phyloP scores from a whole-genome alignment of 257 asterid genomes.

The Solanum virginianum region DNA sequence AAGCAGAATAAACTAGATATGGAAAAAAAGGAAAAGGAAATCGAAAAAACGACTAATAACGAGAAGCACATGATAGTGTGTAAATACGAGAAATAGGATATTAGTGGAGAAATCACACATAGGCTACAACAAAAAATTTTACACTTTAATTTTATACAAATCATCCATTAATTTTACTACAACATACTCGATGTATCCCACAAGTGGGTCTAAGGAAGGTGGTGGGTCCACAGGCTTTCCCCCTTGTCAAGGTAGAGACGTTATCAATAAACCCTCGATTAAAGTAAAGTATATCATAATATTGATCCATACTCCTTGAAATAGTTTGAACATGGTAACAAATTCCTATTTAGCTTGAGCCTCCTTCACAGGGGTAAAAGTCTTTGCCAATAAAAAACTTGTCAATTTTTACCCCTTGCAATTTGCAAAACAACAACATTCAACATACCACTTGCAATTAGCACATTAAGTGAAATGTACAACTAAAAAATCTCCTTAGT shows the following conservation, averaged over 20 bases:
- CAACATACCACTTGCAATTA: neutral
- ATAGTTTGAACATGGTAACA: neutral
- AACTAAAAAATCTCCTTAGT: neutral
- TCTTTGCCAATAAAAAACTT: neutral
- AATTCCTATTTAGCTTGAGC: neutral
- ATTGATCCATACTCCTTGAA: neutral
- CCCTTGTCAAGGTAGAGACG: neutral
- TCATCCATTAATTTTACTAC: neutral
- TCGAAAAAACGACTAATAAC: no score
- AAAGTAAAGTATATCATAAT: neutral
- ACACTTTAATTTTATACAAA: neutral
- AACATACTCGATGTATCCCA: neutral
- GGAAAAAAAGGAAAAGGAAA: no score
- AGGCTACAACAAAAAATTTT: neutral
- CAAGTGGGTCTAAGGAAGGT: neutral
- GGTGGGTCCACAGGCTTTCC: neutral
- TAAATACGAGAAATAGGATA: neutral
- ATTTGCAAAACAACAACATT: no score
- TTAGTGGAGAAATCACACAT: neutral
- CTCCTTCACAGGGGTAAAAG: neutral
- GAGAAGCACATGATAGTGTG: no score
- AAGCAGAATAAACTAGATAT: no score
- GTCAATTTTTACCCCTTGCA: neutral
- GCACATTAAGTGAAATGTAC: neutral
- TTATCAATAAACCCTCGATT: neutral